phyloP scores from a whole-genome alignment of 768 basidiomycete genomes.

The Termitomyces sp. region DNA sequence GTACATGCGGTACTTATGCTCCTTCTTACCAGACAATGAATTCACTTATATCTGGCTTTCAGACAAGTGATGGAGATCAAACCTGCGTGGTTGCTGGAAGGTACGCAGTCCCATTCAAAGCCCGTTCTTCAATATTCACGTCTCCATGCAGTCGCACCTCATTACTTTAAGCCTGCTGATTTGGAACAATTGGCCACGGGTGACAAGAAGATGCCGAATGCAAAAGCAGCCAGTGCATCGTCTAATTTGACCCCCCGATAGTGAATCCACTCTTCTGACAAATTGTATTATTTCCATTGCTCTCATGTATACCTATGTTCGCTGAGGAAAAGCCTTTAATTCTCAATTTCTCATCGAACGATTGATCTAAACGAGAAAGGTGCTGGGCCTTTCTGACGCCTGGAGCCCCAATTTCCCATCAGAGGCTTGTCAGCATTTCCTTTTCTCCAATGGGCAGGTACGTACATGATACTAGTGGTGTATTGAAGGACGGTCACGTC shows the following conservation, averaged over 20 bases:
- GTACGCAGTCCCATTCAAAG: slow-evolving; percentile 34
- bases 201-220: slow-evolving; percentile 95
- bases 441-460: slow-evolving; percentile 4
- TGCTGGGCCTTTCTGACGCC: slow-evolving; percentile 23
- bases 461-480: slow-evolving; percentile 83
- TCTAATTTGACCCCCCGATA: slow-evolving; percentile 20
- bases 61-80: slow-evolving; percentile 99
- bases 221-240: slow-evolving; percentile 55
- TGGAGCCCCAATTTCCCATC: slow-evolving; percentile 25
- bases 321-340: neutral
- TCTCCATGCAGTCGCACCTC: slow-evolving; percentile 73
- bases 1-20: slow-evolving; percentile 68
- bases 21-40: neutral
- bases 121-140: slow-evolving; percentile 1
- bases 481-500: too few relatives aligned
- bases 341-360: neutral
- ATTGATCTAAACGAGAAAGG: neutral
- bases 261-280: neutral
- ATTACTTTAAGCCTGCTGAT: slow-evolving; percentile 90
- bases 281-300: neutral
- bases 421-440: neutral
- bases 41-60: neutral
- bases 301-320: slow-evolving; percentile 14
- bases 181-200: slow-evolving; percentile 75
- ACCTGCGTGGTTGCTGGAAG: slow-evolving; percentile 89